Percentiles rank a stretch among this genome's conserved stretches.
phyloP scores from a whole-genome alignment of 1,139 yeast genomes.

The Geotrichum cucujoidarum region DNA sequence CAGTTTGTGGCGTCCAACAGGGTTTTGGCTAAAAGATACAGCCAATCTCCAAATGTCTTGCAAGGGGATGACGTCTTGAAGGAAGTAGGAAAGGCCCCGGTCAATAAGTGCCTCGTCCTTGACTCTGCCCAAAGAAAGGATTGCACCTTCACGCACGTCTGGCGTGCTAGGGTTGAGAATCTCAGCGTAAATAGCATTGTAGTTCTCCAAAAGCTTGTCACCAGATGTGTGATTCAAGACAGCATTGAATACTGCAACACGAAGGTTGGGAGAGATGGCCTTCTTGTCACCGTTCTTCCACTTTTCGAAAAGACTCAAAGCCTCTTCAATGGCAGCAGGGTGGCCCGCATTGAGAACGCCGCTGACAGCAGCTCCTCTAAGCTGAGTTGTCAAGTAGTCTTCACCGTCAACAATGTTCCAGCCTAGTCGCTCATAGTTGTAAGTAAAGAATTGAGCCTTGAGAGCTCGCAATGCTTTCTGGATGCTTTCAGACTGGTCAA shows the following conservation, averaged over 20 bases:
- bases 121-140: slow-evolving; percentile 57
- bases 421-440: slow-evolving; percentile 42
- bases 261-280: slow-evolving; percentile 53
- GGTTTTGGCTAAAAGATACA: slow-evolving; percentile 49
- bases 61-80: slow-evolving; percentile 48
- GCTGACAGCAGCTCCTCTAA: slow-evolving; percentile 49
- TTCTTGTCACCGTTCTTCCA: slow-evolving; percentile 39
- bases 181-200: slow-evolving; percentile 47
- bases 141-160: slow-evolving; percentile 64
- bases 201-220: slow-evolving; percentile 39
- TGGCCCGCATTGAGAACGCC: slow-evolving; percentile 51
- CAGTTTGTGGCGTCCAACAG: slow-evolving; percentile 45
- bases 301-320: slow-evolving; percentile 41
- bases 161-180: slow-evolving; percentile 54
- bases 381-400: slow-evolving; percentile 47
- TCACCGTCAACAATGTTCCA: slow-evolving; percentile 37
- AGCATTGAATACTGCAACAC: slow-evolving; percentile 50
- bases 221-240: slow-evolving; percentile 44
- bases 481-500: slow-evolving; percentile 42
- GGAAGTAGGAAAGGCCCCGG: slow-evolving; percentile 41
- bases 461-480: slow-evolving; percentile 42
- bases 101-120: slow-evolving; percentile 39
- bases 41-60: slow-evolving; percentile 68
- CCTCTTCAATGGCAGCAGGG: slow-evolving; percentile 46
- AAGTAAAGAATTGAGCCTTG: slow-evolving; percentile 40